Conservation (phyloP, 2,329 filamentous ascomycete genomes). For the Metarhizium guizhouense region DNA sequence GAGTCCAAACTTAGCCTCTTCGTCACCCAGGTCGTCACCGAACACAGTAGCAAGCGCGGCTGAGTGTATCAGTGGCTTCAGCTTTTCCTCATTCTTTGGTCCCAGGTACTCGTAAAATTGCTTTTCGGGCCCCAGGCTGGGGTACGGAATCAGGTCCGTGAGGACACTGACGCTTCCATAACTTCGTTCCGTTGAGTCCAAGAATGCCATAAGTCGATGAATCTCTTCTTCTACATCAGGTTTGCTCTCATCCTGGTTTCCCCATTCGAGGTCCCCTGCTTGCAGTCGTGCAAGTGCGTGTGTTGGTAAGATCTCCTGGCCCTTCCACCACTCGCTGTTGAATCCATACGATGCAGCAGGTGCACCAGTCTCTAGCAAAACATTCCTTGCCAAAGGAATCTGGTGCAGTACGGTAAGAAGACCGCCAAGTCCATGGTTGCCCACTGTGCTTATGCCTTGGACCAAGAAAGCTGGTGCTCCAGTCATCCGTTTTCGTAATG, state of each 20-base stretch:
- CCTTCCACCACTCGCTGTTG: conserved; percentile 53
- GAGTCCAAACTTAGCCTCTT: conserved; percentile 30
- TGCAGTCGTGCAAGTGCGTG: conserved; percentile 26
- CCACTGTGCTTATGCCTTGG: conserved; percentile 21
- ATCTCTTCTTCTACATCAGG: conserved; percentile 43
- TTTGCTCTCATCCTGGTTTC: conserved; percentile 16
- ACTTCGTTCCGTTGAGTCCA: conserved; percentile 50
- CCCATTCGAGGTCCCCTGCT: conserved; percentile 21
- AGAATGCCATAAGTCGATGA: conserved; percentile 54
- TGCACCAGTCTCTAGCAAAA: conserved; percentile 36
- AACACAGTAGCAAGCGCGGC: conserved; percentile 20
- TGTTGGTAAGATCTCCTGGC: conserved; percentile 37
- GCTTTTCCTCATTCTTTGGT: conserved; percentile 15
- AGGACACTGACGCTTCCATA: conserved; percentile 48
- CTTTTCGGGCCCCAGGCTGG: conserved; percentile 27
- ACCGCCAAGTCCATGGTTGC: conserved; percentile 38
- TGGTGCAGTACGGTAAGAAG: conserved; percentile 51
- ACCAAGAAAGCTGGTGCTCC: conserved; percentile 44
- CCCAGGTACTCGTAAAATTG: conserved; percentile 36
- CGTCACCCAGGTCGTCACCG: conserved; percentile 20
- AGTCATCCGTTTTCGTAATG: conserved; percentile 31
- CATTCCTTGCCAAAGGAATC: conserved; percentile 49
- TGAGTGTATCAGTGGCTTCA: conserved; percentile 24
- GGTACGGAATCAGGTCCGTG: conserved; percentile 24
- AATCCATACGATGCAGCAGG: conserved; percentile 42